Evolutionary conservation across 352 stramenopile species (phyloP).

Genomic region (Phytophthora meadii): DNA sequence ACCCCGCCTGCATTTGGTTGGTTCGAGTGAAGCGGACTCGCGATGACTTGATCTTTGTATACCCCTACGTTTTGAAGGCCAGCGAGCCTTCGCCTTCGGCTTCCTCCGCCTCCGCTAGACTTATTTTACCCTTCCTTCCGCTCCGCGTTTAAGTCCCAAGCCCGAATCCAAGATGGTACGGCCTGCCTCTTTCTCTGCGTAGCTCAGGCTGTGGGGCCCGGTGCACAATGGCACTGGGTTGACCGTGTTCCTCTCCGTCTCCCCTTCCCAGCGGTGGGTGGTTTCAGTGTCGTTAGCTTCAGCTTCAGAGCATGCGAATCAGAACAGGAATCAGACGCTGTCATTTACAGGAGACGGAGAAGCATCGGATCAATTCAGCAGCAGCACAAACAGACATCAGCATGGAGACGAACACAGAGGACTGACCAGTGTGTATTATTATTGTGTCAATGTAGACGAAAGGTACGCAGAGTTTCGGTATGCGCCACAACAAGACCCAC

Average conservation of each 20-base stretch:
- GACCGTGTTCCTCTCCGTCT: constrained; percentile 8
- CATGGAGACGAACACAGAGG: neutral
- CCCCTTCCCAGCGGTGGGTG: constrained; percentile 5
- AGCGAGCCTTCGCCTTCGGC: constrained; percentile 30
- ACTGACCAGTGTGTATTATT: constrained; percentile 28
- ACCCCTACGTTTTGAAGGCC: constrained; percentile 29
- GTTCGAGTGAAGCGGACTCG: constrained; percentile 61
- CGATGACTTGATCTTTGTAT: constrained; percentile 81
- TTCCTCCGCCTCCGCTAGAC: constrained; percentile 45
- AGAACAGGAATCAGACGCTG: constrained; percentile 4
- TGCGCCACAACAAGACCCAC: constrained; percentile 99
- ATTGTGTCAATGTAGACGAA: constrained; percentile 94
- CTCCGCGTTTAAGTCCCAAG: constrained; percentile 88
- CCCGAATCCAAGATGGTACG: constrained; percentile 89
- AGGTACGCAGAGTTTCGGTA: constrained; percentile 99
- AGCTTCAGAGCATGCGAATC: constrained; percentile 15
- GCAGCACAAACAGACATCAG: neutral
- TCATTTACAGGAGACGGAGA: constrained; percentile 13
- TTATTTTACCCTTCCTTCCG: constrained; percentile 90
- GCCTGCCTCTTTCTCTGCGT: neutral
- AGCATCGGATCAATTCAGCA: neutral
- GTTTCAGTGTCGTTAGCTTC: constrained; percentile 1
- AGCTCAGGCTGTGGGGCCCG: neutral
- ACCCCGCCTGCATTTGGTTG: constrained; percentile 63
- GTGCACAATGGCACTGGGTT: neutral